Percentiles rank a stretch among this genome's conserved stretches.
Conservation (phyloP, 345 rosid species). For the Microcos paniculata region DNA sequence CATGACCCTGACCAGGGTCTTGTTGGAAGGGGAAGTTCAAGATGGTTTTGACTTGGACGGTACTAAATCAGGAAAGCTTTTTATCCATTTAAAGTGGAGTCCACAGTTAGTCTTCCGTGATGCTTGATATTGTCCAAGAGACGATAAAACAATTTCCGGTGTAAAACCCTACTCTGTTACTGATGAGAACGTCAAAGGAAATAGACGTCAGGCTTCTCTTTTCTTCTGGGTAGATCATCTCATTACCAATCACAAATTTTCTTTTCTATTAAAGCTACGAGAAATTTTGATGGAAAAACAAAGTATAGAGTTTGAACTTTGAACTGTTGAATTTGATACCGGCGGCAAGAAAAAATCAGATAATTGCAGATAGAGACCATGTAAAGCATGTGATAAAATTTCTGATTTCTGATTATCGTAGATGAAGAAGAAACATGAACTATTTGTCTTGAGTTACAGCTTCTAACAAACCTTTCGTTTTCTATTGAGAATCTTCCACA, state of each 20-base stretch:
- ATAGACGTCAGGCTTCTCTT: not conserved
- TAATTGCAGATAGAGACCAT: too few relatives aligned
- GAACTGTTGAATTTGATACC: too few relatives aligned
- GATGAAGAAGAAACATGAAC: not conserved
- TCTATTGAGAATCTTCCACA: not conserved
- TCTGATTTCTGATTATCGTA: not conserved
- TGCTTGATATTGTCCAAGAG: constrained; percentile 12
- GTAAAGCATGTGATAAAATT: too few relatives aligned
- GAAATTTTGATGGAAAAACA: not conserved
- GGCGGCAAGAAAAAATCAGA: too few relatives aligned
- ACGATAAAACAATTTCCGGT: not conserved
- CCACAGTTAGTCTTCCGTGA: constrained; percentile 65
- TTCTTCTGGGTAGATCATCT: not conserved
- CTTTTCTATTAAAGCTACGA: not conserved
- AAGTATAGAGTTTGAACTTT: not conserved
- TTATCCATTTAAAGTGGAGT: constrained; percentile 71
- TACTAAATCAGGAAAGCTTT: constrained; percentile 66
- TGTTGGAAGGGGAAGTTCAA: constrained; percentile 73
- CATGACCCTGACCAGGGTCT: constrained; percentile 80
- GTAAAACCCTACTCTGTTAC: not conserved
- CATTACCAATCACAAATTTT: not conserved
- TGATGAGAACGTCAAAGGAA: not conserved
- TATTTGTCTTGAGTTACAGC: too few relatives aligned
- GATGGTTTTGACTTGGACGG: constrained; percentile 58
- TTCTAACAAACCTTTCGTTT: not conserved